Base-by-base conservation (phyloP, 2,329 filamentous ascomycete species). In the Pseudocercospora musae region DNA sequence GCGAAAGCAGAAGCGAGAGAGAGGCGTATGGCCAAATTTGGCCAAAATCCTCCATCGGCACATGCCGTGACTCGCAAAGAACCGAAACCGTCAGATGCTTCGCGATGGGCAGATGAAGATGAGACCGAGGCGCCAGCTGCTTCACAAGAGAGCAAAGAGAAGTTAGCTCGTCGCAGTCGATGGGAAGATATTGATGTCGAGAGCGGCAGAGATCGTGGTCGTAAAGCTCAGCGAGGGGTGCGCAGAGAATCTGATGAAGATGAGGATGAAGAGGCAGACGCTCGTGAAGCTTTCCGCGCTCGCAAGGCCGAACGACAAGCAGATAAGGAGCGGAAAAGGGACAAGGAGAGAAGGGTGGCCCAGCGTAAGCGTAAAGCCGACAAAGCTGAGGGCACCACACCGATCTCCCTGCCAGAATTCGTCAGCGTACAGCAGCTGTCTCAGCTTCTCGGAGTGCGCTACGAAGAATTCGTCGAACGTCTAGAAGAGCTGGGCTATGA, bases 401-500 rank as follows among this genome's bases (percentile, higher is more conserved):
- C 82, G 1, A 90, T 99, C 50, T 85, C 89, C 58, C 80, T 99
- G 21, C 96, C 96, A 0, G 91, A 97, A 72, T 96, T 92, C 70
- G 96, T 99, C 76, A 95, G 87, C 70, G 88, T 97, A n/a, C 84
- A 86, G 9, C 91, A 93, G 67, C 79, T 99, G 44, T 92, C 92
- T 3, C 82, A 87, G 63, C 85, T 90, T 3, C 80, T 98, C 21
- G 88, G 87, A 64, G 82, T 96, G 29, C 86, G 87, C 44, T 81
- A 87, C 0, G 84, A 89, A 13, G 78, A 87, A 2, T 96, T 99
- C 70, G 79, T 96, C 11, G 70, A 74, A 15, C 91, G 92, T 71
- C 82, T 99, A 76, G 85, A 87, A 72, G 86, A 95, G 57, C 87
- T 98, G 72, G 96, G 95, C 0, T 99, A 97, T 68, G 92, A 96